phyloP scores from a whole-genome alignment of 441 rosid species.

The Syzygium malaccense region DNA sequence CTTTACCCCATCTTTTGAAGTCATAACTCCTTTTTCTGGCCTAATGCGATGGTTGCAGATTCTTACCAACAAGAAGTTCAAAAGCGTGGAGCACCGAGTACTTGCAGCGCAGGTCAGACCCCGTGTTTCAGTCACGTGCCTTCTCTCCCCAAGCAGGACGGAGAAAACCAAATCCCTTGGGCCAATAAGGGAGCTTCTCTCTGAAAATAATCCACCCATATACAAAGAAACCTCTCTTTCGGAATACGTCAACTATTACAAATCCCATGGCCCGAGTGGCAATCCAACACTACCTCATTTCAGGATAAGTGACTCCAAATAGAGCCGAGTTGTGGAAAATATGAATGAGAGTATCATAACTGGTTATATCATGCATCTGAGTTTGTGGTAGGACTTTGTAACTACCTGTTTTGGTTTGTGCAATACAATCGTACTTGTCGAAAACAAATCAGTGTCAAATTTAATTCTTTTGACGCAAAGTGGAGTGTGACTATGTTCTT shows the following conservation, averaged over 20 bases:
- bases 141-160: constrained; percentile 25
- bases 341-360: too few relatives aligned
- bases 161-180: constrained; percentile 18
- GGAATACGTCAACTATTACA: constrained; percentile 18
- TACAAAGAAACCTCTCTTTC: constrained; percentile 23
- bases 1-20: neutral
- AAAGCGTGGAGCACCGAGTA: constrained; percentile 42
- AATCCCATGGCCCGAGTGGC: constrained; percentile 33
- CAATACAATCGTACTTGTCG: too few relatives aligned
- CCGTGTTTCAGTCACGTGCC: constrained; percentile 30
- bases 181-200: constrained; percentile 27
- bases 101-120: constrained; percentile 1
- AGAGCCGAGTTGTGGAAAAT: neutral
- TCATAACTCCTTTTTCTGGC: neutral
- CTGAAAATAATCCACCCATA: constrained; percentile 14
- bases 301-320: neutral
- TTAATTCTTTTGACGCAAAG: too few relatives aligned
- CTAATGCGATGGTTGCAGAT: constrained; percentile 10
- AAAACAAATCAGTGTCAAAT: too few relatives aligned
- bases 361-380: too few relatives aligned
- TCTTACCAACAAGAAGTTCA: constrained; percentile 29
- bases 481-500: too few relatives aligned
- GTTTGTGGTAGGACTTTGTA: neutral
- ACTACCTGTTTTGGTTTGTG: neutral
- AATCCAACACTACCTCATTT: constrained; percentile 26